These are phyloP conservation scores for Tilletia horrida DNA, from an alignment of 1,284 basidiomycete genomes.

Conservation along the genomic window DNA sequence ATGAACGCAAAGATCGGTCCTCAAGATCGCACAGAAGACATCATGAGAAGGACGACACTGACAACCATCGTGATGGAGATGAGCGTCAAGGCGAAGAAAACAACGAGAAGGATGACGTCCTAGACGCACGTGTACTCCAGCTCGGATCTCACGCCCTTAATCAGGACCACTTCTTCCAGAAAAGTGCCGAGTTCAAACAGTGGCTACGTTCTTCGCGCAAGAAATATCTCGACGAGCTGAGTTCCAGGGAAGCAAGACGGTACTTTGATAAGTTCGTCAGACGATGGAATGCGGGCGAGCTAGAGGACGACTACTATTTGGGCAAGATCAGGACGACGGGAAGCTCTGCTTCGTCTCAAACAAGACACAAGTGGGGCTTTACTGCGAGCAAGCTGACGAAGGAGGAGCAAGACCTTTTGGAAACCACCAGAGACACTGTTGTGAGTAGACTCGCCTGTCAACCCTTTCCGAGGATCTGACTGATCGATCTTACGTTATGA, in stretches of 20 bases:
- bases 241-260: slow-evolving; percentile 28
- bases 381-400: slow-evolving; percentile 20
- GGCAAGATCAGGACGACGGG: slow-evolving; percentile 11
- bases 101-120: neutral
- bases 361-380: slow-evolving; percentile 32
- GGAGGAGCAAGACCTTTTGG: slow-evolving; percentile 26
- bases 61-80: neutral
- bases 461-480: neutral
- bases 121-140: neutral
- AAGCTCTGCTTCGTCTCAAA: slow-evolving; percentile 23
- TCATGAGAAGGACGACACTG: neutral
- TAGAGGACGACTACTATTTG: slow-evolving; percentile 24
- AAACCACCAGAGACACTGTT: slow-evolving; percentile 29
- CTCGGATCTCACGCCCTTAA: slow-evolving; percentile 22
- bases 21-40: neutral
- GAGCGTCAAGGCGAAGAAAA: neutral
- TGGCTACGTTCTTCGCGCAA: slow-evolving; percentile 31
- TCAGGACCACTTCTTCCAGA: slow-evolving; percentile 33
- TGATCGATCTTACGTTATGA: neutral
- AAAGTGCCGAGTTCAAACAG: slow-evolving; percentile 34
- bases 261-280: slow-evolving; percentile 36
- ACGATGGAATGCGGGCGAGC: slow-evolving; percentile 31
- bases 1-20: neutral
- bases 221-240: slow-evolving; percentile 38
- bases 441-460: neutral